Base-by-base conservation (phyloP, 2,329 filamentous ascomycete genomes). In the Polytolypa hystricis region DNA sequence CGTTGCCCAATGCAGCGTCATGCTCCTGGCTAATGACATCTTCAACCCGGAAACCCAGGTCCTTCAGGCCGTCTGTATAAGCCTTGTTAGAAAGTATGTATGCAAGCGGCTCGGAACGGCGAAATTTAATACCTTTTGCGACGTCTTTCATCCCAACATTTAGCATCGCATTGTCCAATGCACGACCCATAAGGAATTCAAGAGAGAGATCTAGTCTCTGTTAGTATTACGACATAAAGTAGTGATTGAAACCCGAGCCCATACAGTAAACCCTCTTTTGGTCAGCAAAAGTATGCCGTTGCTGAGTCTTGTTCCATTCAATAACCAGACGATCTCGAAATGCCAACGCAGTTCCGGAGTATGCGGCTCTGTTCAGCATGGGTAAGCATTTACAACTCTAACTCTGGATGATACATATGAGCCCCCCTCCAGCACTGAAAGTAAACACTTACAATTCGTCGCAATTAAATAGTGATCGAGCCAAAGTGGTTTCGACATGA, bases 231-330 rank as follows among this genome's bases (percentile, higher is more conserved):
- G n/a, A n/a, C n/a, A n/a, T n/a, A n/a, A n/a, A n/a, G n/a, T n/a
- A n/a, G n/a, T n/a, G n/a, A n/a, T n/a, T n/a, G n/a, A n/a, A n/a
- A n/a, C n/a, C n/a, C n/a, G n/a, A n/a, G n/a, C n/a, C n/a, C 69
- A 47, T 64, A 77, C 73, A 98, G 67, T 98, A 98, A 49, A 98
- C 75, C 43, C 91, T 78, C 73, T 98, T 98, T 62, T 77, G 78
- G 57, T 96, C 91, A 39, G 74, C 71, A 52, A 83, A 85, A 0
- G 89, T 95, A 64, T 98, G 91, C 42, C 81, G 80, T 67, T 98
- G 91, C 67, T 98, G 91, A 31, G 91, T 98, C 64, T 81, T 86
- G 67, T 96, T 98, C 91, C 91, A 98, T 49, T 93, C 85, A 45
- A 91, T 79, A 53, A 98, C 80, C 56, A 98, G 70, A 35, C 86